Percentiles rank a stretch among this genome's conserved stretches.
Evolutionary conservation across 306 rosid species (phyloP).

Genomic region (Vigna nakashimae): DNA sequence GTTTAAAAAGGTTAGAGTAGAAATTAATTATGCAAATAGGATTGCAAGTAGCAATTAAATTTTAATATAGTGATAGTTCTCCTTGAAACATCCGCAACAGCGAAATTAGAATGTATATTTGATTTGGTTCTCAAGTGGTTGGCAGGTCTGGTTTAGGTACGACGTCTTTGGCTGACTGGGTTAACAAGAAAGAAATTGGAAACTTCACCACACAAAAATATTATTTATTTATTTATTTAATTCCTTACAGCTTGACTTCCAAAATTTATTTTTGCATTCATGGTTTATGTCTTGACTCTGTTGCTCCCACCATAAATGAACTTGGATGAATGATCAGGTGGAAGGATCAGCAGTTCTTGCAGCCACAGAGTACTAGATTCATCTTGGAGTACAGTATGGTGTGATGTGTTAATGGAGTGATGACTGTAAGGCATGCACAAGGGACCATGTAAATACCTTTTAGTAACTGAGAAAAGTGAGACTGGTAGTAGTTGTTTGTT

Average conservation of each 20-base stretch:
- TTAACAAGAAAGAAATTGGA: conserved; percentile 5
- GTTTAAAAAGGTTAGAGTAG: background rate
- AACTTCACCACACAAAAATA: background rate
- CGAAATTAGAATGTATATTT: background rate
- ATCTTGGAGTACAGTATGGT: conserved; percentile 4
- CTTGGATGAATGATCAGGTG: conserved; percentile 67
- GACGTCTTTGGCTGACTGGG: background rate
- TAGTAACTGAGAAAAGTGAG: conserved; percentile 29
- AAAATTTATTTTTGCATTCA: background rate
- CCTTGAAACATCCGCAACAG: background rate
- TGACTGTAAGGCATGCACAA: conserved; percentile 38
- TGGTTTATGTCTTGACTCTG: background rate
- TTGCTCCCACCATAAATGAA: background rate
- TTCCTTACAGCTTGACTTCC: background rate
- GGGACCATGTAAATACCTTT: conserved; percentile 44
- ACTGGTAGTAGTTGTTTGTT: conserved; percentile 23
- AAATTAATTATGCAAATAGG: background rate
- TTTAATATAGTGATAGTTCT: background rate
- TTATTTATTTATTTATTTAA: conserved; percentile 21
- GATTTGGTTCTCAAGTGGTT: conserved; percentile 26
- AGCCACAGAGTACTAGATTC: conserved; percentile 60
- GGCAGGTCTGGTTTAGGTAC: conserved; percentile 33
- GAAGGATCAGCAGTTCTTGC: conserved; percentile 81
- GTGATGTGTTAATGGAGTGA: conserved; percentile 33
- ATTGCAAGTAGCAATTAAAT: background rate